Conservation (phyloP, 1,139 yeast species). For the Pichia sp. region DNA sequence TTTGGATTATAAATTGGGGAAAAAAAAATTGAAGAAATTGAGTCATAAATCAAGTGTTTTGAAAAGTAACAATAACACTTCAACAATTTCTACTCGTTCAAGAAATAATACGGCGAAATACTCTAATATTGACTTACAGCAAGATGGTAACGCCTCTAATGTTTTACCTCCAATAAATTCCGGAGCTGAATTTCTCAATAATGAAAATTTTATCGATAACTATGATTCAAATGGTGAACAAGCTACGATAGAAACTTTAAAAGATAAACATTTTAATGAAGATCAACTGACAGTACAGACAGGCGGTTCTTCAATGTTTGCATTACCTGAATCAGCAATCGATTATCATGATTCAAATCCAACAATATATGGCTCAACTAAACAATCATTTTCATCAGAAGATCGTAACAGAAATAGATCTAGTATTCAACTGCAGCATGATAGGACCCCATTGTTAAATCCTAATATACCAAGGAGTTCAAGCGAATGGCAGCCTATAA, state of each 20-base stretch:
- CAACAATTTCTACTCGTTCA: neutral
- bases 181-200: too few relatives aligned
- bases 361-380: constrained; percentile 4
- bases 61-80: constrained; percentile 5
- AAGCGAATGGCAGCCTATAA: neutral
- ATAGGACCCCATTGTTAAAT: constrained; percentile 28
- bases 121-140: too few relatives aligned
- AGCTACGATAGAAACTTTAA: neutral
- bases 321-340: constrained; percentile 9
- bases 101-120: too few relatives aligned
- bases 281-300: constrained; percentile 3
- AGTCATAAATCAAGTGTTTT: constrained; percentile 22
- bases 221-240: neutral
- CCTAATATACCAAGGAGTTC: neutral
- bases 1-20: constrained; percentile 65
- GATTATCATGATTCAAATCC: neutral
- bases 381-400: neutral
- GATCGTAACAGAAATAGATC: neutral
- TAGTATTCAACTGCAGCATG: constrained; percentile 25
- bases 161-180: too few relatives aligned
- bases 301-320: neutral
- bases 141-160: too few relatives aligned
- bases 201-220: neutral
- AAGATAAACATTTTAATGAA: constrained; percentile 5
- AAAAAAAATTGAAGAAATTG: constrained; percentile 50